Evolutionary conservation across 2,329 filamentous ascomycete species (phyloP).

Genomic region (Leptographium galeiforme): DNA sequence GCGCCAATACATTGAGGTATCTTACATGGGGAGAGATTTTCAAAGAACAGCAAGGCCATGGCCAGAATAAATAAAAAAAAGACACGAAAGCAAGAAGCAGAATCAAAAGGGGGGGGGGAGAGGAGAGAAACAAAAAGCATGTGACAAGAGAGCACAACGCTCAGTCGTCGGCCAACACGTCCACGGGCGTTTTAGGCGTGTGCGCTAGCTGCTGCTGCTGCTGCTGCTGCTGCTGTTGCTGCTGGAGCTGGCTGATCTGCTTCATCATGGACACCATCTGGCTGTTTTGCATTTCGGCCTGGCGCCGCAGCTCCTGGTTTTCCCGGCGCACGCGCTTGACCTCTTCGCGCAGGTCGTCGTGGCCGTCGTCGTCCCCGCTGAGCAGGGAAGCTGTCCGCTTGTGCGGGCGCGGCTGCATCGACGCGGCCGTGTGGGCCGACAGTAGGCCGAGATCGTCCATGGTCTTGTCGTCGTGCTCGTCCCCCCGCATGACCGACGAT

Average conservation of each 20-base stretch:
- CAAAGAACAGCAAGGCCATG: neutral
- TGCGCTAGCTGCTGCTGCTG: neutral
- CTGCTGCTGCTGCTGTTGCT: conserved; percentile 4
- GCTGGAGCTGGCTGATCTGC: conserved; percentile 32
- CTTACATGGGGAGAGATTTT: neutral
- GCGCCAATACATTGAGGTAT: too few relatives aligned
- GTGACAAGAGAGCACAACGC: neutral
- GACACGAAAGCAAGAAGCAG: neutral
- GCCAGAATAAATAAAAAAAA: neutral
- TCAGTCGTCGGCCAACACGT: neutral
- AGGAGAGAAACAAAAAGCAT: neutral
- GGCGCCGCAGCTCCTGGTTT: conserved; percentile 42
- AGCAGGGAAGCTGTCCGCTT: conserved; percentile 7
- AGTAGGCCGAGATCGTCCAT: conserved; percentile 7
- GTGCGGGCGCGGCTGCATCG: neutral
- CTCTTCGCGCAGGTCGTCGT: conserved; percentile 43
- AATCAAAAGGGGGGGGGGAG: neutral
- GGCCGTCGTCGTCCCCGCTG: conserved; percentile 13
- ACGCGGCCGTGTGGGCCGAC: neutral
- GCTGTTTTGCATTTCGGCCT: conserved; percentile 34
- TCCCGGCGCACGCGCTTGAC: conserved; percentile 54
- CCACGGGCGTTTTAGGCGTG: neutral
- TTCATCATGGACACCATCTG: conserved; percentile 34
- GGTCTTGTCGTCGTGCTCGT: neutral
- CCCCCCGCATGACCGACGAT: neutral